Evolutionary conservation across 2,329 filamentous ascomycete species (phyloP).

Genomic region (Cadophora malorum): DNA sequence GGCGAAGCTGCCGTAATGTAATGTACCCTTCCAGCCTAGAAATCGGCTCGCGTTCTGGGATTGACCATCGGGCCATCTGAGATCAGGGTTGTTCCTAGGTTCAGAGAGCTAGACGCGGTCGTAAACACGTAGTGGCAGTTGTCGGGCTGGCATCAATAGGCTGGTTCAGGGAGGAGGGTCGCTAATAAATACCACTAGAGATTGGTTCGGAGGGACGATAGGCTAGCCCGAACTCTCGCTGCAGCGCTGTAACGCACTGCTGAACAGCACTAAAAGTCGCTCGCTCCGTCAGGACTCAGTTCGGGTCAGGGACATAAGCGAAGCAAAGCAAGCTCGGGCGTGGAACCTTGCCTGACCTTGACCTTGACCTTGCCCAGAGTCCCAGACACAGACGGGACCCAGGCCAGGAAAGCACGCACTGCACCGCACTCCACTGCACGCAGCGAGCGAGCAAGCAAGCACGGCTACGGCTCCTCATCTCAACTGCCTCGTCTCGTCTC

Average conservation of each 20-base stretch:
- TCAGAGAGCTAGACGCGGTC: slow-evolving; percentile 3
- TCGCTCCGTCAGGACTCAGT: not conserved
- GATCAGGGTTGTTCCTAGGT: slow-evolving; percentile 9
- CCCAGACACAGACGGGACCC: no score
- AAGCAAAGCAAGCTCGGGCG: not conserved
- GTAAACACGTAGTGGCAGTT: slow-evolving; percentile 7
- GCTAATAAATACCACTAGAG: slow-evolving; percentile 13
- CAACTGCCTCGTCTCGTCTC: slow-evolving; percentile 4
- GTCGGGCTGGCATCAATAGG: slow-evolving; percentile 6
- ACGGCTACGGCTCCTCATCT: slow-evolving; percentile 9
- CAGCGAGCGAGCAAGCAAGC: not conserved
- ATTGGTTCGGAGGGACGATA: not conserved
- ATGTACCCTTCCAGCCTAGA: not conserved
- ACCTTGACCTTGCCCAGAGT: no score
- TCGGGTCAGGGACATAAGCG: no score
- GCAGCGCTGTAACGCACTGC: slow-evolving; percentile 12
- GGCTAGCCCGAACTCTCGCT: slow-evolving; percentile 10
- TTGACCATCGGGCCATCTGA: not conserved
- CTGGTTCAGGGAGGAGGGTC: slow-evolving; percentile 14
- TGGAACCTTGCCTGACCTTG: not conserved
- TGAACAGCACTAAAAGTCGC: slow-evolving; percentile 1
- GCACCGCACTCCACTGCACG: not conserved
- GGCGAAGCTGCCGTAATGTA: slow-evolving; percentile 2
- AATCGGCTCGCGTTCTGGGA: slow-evolving; percentile 6
- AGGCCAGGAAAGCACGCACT: no score